phyloP scores from a whole-genome alignment of 2,329 filamentous ascomycete species.

The Tolypocladium inflatum region DNA sequence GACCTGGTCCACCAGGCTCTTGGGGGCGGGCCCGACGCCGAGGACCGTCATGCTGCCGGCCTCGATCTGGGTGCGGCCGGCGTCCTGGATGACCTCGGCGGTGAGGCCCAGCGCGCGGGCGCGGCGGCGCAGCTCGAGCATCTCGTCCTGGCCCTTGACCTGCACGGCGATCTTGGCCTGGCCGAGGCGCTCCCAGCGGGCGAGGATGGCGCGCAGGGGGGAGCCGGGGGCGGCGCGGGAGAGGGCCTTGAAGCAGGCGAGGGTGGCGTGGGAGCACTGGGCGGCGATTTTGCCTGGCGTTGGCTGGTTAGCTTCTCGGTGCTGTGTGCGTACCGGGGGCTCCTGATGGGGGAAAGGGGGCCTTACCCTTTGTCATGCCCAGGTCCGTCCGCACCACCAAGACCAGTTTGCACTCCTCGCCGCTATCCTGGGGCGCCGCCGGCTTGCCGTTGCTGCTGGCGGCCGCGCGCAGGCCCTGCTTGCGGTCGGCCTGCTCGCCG shows the following conservation, averaged over 20 bases:
- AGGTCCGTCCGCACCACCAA: constrained; percentile 88
- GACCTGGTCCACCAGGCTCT: constrained; percentile 76
- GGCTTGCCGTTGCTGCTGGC: neutral
- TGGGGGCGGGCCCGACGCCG: constrained; percentile 73
- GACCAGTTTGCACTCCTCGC: constrained; percentile 89
- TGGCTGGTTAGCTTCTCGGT: neutral
- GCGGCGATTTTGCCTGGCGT: constrained; percentile 85
- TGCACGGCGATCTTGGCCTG: constrained; percentile 94
- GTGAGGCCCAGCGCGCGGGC: constrained; percentile 78
- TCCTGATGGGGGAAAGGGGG: neutral
- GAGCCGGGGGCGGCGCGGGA: constrained; percentile 44
- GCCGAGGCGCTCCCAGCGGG: constrained; percentile 75
- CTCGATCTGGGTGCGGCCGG: constrained; percentile 95
- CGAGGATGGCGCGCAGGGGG: constrained; percentile 54
- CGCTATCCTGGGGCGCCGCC: constrained; percentile 27
- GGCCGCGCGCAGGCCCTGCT: constrained; percentile 40
- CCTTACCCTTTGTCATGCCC: constrained; percentile 89
- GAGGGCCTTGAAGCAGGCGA: constrained; percentile 91
- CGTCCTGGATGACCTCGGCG: constrained; percentile 85
- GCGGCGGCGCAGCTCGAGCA: constrained; percentile 63
- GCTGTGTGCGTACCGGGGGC: neutral
- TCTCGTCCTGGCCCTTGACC: constrained; percentile 75
- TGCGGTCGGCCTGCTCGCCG: constrained; percentile 46
- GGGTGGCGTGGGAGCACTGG: constrained; percentile 89
- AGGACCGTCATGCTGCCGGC: constrained; percentile 87